Base-by-base conservation (phyloP, 2,329 filamentous ascomycete genomes). In the Colletotrichum sp. region DNA sequence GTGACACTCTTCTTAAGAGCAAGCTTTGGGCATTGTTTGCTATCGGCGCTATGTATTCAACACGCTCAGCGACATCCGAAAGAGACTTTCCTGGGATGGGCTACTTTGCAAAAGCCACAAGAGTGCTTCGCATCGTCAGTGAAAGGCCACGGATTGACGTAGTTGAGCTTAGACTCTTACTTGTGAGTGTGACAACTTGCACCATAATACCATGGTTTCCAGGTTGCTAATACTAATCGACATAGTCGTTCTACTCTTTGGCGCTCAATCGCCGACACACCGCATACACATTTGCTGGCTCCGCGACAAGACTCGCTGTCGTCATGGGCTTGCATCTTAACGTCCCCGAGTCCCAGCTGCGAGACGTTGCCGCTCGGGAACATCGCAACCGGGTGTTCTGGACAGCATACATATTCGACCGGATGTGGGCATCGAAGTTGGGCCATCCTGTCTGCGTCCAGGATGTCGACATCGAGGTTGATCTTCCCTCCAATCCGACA, bases 361-460 rank as follows among this genome's bases (percentile, higher is more conserved):
- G 78, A 18, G 84, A 88, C 59, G 78, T 75, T 18, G 81, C 78
- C 0, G 77, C 79, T 2, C 75, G 84, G 6, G 84, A 87, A 68
- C 85, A 86, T 27, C 78, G 85, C 2, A 81, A 81, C 9, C 78
- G 84, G 2, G 79, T 86, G 1, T 86, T 83, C 82, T 86, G 84
- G 84, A 86, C 85, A 0, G 81, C 85, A 0, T 87, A 86, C 57
- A 83, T 80, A 11, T 80, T 87, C 27, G 86, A 87, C 70, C 83
- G 87, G 4, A 85, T 88, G 81, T 87, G 84, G 83, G 85, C 85
- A 5, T 85, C 86, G 0, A 86, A 87, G 61, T 82, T 88, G 65
- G 86, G 87, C 0, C 83, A 88, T 29, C 86, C 87, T 0, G 83
- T 86, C 8, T 85, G 86, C 51, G 84, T 89, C 8, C 82, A 83